These are phyloP conservation scores for Ceratocystis colombiana DNA, from an alignment of 2,329 filamentous ascomycete species.

Conservation along the genomic window DNA sequence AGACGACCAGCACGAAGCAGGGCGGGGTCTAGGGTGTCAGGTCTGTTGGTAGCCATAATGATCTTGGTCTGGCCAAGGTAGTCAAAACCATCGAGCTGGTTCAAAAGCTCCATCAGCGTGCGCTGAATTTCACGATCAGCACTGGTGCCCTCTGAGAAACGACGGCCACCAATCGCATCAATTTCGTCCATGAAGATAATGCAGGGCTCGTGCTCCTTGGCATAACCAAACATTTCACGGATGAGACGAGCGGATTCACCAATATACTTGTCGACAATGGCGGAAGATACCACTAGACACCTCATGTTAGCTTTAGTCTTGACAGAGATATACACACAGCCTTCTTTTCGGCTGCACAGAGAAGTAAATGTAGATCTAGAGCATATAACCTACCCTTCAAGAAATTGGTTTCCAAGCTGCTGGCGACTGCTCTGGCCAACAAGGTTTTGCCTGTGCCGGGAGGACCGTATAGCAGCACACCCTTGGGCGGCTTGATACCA, in stretches of 20 bases:
- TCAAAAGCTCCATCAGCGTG: conserved; percentile 95
- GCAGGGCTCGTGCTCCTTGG: conserved; percentile 97
- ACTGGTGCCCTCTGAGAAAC: conserved; percentile 94
- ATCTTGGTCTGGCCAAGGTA: conserved; percentile 99
- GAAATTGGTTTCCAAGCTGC: conserved; percentile 95
- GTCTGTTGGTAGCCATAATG: conserved; percentile 98
- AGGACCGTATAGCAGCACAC: conserved; percentile 88
- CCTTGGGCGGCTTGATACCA: conserved; percentile 97
- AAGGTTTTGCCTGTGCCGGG: conserved; percentile 96
- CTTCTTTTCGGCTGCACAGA: not conserved
- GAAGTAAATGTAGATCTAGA: not conserved
- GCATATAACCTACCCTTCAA: conserved; percentile 60
- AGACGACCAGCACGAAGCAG: conserved; percentile 84
- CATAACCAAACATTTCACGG: conserved; percentile 98
- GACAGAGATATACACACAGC: not conserved
- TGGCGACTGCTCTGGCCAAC: conserved; percentile 86
- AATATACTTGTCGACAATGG: conserved; percentile 99
- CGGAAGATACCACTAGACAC: conserved; percentile 78
- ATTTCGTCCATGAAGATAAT: conserved; percentile 99
- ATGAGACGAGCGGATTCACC: conserved; percentile 95
- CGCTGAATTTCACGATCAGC: conserved; percentile 97
- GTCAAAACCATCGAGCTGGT: conserved; percentile 97
- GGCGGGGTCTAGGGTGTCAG: conserved; percentile 89
- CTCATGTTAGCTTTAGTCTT: conserved; percentile 25
- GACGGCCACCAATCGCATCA: conserved; percentile 90